Base-by-base conservation (phyloP, 106 monocot species). In the Ottelia alismoides region DNA sequence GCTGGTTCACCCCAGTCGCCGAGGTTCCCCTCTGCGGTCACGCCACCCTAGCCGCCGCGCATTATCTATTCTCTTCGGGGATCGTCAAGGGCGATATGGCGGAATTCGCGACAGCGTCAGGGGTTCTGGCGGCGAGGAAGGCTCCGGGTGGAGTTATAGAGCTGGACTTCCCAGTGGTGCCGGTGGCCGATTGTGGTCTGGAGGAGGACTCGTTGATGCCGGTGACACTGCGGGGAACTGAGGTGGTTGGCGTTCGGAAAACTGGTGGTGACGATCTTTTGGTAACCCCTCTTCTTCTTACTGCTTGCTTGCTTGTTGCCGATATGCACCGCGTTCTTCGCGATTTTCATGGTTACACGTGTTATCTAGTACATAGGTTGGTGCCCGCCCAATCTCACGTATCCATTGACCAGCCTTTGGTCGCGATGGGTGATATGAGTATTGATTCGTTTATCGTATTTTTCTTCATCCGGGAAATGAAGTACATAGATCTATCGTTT, bases 1-100 rank as follows among this genome's bases (percentile, higher is more conserved):
- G 78, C 0, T 83, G 83, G 83, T 78, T 83, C 74, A 83, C 78
- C 22, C 71, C 78, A 3, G 74, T 74, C 44, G 40, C 59, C 22
- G 82, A 83, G 77, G 82, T 83, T 19, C 22, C 78, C 26, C 78
- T 94, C 47, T 88, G 94, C 57, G 94, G 94, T 19, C 94, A 94
- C 63, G 87, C 21, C 19, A 94, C 94, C 11, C 69, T 94, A 26
- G 94, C 94, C 3, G 72, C 94, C n/a, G 67, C 94, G 16, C 84
- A 94, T 66, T 81, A 81, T 40, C 76, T 94, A 49, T 55, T 88
- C 63, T 57, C 61, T 2, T 73, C 78, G 52, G 81, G 73, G 14
- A 45, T 64, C 1, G 77, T 49, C 23, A 52, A 73, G 32, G 16
- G 62, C 22, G 72, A 78, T 19, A 24, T 47, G 45, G 63, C 84